These are phyloP conservation scores for Schizophyllum commune DNA, from an alignment of 1,284 basidiomycete genomes.

Conservation along the genomic window DNA sequence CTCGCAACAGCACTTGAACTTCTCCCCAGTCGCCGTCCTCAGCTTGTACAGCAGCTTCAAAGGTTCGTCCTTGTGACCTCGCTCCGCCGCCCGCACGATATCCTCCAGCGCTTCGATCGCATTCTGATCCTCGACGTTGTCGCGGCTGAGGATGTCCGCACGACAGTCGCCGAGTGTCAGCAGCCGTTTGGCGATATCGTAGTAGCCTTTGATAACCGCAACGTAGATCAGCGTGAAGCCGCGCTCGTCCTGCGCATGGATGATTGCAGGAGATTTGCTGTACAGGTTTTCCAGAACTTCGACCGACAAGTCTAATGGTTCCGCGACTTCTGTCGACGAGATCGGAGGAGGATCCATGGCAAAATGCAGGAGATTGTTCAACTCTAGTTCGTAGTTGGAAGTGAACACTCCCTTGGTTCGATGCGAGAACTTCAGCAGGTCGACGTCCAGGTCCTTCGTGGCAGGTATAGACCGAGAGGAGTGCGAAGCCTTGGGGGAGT, in stretches of 20 bases:
- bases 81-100: no score
- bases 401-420: neutral
- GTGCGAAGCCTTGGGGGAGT: slow-evolving; percentile 16
- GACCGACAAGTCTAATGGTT: no score
- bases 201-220: slow-evolving; percentile 6
- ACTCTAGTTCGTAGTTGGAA: neutral
- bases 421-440: neutral
- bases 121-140: neutral
- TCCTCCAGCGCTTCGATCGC: no score
- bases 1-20: no score
- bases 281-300: no score
- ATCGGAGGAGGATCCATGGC: slow-evolving; percentile 9
- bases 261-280: slow-evolving; percentile 6
- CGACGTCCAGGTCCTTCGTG: slow-evolving; percentile 13
- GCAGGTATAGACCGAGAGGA: slow-evolving; percentile 16
- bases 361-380: slow-evolving; percentile 10
- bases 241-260: slow-evolving; percentile 11
- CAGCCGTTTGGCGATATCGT: slow-evolving; percentile 10
- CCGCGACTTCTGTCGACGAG: no score
- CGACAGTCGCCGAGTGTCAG: slow-evolving; percentile 10
- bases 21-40: no score
- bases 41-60: no score
- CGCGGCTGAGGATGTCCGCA: slow-evolving; percentile 10
- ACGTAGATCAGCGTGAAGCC: slow-evolving; percentile 15
- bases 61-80: no score